These are phyloP conservation scores for Eustoma russellianum DNA, from an alignment of 257 asterid genomes.

Conservation along the genomic window DNA sequence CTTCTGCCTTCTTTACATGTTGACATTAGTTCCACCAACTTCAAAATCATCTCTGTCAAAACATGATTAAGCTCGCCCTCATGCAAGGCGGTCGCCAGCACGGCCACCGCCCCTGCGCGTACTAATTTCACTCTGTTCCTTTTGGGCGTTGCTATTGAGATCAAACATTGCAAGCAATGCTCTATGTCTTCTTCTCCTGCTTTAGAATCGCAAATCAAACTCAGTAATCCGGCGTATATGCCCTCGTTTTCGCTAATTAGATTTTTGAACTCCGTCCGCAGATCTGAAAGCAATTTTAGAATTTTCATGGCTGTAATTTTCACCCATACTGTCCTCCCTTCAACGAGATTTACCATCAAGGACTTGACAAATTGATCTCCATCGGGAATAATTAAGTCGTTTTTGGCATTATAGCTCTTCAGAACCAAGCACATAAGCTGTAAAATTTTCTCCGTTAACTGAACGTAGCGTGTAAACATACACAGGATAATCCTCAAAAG, in stretches of 20 bases:
- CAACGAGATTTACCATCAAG: constrained; percentile 8
- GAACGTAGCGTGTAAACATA: constrained; percentile 7
- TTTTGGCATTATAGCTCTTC: constrained; percentile 1
- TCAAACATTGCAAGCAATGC: constrained; percentile 30
- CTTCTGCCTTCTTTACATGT: constrained; percentile 59
- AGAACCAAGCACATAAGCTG: constrained; percentile 5
- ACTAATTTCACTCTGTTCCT: constrained; percentile 35
- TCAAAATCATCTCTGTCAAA: constrained; percentile 40
- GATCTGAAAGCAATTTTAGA: constrained; percentile 23
- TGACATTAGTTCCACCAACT: constrained; percentile 41
- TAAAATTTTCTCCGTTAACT: constrained; percentile 7
- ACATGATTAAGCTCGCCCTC: constrained; percentile 33
- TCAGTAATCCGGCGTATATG: constrained; percentile 29
- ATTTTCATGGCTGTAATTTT: constrained; percentile 22
- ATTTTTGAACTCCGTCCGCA: constrained; percentile 11
- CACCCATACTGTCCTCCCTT: constrained; percentile 19
- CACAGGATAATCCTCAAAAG: neutral
- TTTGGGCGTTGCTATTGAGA: constrained; percentile 25
- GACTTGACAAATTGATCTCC: constrained; percentile 7
- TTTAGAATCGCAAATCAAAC: constrained; percentile 22
- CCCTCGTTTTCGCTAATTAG: constrained; percentile 35
- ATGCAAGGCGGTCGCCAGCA: constrained; percentile 31
- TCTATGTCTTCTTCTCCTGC: constrained; percentile 30
- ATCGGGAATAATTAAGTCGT: neutral
- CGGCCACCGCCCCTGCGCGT: constrained; percentile 41